These are phyloP conservation scores for Dendrobium huoshanense DNA, from an alignment of 106 monocot species.

Conservation along the genomic window DNA sequence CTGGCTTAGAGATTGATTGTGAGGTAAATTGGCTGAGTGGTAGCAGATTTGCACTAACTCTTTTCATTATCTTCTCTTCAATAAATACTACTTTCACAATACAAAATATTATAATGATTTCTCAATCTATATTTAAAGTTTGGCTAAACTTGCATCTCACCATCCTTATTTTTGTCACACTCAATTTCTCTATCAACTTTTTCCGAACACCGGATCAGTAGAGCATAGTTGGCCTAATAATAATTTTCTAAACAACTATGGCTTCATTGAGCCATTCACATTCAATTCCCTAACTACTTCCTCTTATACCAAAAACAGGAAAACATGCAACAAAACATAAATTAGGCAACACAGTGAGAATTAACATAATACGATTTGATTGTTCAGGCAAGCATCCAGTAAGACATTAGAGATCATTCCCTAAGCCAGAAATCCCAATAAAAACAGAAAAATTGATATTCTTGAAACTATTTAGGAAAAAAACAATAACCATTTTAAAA, in stretches of 20 bases:
- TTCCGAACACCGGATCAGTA: neutral
- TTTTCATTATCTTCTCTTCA: neutral
- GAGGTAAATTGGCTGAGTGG: too few species aligned
- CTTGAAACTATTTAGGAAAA: neutral
- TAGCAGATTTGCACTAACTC: neutral
- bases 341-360: neutral
- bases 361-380: neutral
- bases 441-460: neutral
- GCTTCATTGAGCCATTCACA: neutral
- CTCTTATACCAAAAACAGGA: neutral
- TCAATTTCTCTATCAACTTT: slow-evolving; percentile 7
- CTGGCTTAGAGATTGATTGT: too few species aligned
- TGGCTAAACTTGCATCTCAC: neutral
- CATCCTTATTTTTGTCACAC: neutral
- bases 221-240: neutral
- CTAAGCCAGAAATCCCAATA: neutral
- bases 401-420: neutral
- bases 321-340: neutral
- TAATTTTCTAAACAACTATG: neutral
- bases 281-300: neutral
- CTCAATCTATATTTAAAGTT: neutral
- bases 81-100: neutral
- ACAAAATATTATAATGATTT: neutral
- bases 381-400: neutral
- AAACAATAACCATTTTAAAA: neutral